A percentile compares a stretch with the other conserved stretches of the same genome.
These are phyloP conservation scores for Xylariaceae sp. DNA, from an alignment of 2,329 filamentous ascomycete genomes.

Conservation along the genomic window DNA sequence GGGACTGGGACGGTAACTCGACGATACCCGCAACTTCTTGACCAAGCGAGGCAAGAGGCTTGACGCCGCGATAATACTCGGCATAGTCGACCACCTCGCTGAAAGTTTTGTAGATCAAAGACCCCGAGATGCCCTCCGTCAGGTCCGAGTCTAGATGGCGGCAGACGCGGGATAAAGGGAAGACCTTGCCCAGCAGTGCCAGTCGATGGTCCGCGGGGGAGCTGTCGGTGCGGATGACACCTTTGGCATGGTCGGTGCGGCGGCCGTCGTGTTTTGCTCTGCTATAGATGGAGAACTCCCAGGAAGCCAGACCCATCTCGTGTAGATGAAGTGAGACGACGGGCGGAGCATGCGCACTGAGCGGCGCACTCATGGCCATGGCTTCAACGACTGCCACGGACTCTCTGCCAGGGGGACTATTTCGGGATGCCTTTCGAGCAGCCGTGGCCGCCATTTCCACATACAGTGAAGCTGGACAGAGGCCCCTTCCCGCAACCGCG, in stretches of 20 bases:
- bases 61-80: conserved; percentile 30
- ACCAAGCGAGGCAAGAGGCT: conserved; percentile 26
- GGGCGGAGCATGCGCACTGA: conserved; percentile 10
- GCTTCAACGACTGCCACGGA: conserved; percentile 22
- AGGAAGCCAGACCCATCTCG: conserved; percentile 1
- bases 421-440: conserved; percentile 27
- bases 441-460: conserved; percentile 30
- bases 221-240: conserved; percentile 9
- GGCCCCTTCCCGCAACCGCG: conserved; percentile 34
- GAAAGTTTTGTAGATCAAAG: conserved; percentile 36
- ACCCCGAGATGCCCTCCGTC: conserved; percentile 31
- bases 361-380: conserved; percentile 14
- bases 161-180: no score
- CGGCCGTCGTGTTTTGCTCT: neutral
- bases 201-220: conserved; percentile 9
- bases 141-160: conserved; percentile 7
- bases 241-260: conserved; percentile 15
- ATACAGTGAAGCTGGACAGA: conserved; percentile 35
- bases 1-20: neutral
- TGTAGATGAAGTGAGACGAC: conserved; percentile 9
- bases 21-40: conserved; percentile 30
- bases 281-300: conserved; percentile 8
- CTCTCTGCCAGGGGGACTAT: conserved; percentile 10
- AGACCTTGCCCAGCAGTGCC: no score
- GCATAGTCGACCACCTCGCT: conserved; percentile 33